Evolutionary conservation across 371 early-diverging fungal species (phyloP).

Genomic region (Haplosporangium sp.): DNA sequence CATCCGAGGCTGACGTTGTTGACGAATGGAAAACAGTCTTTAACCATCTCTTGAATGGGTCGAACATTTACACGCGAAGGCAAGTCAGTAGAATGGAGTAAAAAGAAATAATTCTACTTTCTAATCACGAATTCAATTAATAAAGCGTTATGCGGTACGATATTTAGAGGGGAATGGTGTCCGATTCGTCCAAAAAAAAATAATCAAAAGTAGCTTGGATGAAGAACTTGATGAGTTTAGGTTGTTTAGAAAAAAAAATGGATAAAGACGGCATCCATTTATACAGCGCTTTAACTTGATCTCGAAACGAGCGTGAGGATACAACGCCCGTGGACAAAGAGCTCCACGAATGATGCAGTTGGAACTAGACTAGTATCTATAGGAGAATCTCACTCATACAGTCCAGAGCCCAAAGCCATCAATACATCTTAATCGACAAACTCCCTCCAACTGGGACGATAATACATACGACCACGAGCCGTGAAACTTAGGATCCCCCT

Average conservation of each 20-base stretch:
- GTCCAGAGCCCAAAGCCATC: conserved; percentile 3
- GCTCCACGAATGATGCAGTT: neutral
- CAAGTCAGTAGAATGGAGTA: conserved; percentile 7
- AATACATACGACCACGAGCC: too few species aligned
- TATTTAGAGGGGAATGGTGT: conserved; percentile 21
- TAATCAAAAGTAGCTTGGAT: conserved; percentile 20
- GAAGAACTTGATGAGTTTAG: conserved; percentile 20
- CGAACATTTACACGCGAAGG: conserved; percentile 8
- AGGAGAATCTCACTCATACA: conserved; percentile 5
- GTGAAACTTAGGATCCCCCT: too few species aligned
- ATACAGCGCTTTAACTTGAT: conserved; percentile 1
- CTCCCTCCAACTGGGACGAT: too few species aligned
- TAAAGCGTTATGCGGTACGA: conserved; percentile 2
- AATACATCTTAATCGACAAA: too few species aligned
- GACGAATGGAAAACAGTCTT: conserved; percentile 12
- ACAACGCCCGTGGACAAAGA: conserved; percentile 2
- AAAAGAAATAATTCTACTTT: conserved; percentile 5
- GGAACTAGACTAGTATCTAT: neutral
- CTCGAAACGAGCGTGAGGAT: conserved; percentile 4
- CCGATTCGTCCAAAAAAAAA: conserved; percentile 17
- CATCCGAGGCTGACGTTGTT: conserved; percentile 8
- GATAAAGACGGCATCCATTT: conserved; percentile 3
- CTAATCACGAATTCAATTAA: conserved; percentile 8
- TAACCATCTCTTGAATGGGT: conserved; percentile 6
- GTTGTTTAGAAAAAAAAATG: neutral